These are phyloP conservation scores for Pyrenochaeta sp. DNA, from an alignment of 2,329 filamentous ascomycete genomes.

Conservation along the genomic window DNA sequence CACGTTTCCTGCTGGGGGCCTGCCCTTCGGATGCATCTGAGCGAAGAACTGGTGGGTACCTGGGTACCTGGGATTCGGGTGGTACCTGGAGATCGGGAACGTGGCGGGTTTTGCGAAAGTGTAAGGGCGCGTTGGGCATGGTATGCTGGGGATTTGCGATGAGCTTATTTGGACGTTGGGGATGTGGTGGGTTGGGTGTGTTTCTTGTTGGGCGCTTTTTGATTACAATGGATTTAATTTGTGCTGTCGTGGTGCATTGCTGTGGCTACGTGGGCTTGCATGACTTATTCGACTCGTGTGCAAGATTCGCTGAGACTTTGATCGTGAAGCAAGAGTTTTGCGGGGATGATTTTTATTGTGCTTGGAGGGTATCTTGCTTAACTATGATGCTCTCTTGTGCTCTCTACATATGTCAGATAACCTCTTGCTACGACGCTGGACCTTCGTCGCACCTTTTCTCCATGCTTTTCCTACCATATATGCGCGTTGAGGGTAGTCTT, in stretches of 20 bases:
- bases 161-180: slow-evolving; percentile 9
- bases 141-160: neutral
- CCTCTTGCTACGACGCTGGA: neutral
- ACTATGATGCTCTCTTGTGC: neutral
- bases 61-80: neutral
- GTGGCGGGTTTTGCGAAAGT: neutral
- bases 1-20: neutral
- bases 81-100: neutral
- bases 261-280: too few relatives aligned
- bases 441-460: too few relatives aligned
- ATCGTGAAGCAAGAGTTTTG: neutral
- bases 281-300: neutral
- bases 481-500: neutral
- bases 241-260: too few relatives aligned
- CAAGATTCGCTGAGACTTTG: neutral
- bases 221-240: too few relatives aligned
- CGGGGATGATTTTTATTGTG: neutral
- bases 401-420: neutral
- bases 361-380: neutral
- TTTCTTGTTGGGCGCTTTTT: neutral
- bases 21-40: too few relatives aligned
- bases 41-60: neutral
- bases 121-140: neutral
- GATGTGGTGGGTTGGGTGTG: neutral
- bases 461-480: neutral